phyloP scores from a whole-genome alignment of 2,329 filamentous ascomycete species.

The Trichoderma sp. region DNA sequence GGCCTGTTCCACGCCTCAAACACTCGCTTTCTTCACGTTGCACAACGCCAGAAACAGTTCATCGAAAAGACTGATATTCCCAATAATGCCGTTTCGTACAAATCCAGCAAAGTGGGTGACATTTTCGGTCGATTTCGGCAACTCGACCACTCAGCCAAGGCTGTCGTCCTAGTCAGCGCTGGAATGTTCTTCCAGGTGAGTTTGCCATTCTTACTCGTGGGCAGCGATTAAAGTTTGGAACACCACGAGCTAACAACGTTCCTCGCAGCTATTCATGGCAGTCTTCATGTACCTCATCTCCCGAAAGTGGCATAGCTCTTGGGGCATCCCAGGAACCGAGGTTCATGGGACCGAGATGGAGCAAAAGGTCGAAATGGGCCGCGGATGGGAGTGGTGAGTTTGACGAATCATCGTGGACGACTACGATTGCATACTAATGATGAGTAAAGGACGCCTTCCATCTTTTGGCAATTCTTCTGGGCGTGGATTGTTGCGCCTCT shows the following conservation, averaged over 20 bases:
- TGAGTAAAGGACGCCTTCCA: conserved; percentile 56
- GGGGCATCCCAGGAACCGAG: conserved; percentile 63
- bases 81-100: conserved; percentile 24
- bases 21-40: conserved; percentile 61
- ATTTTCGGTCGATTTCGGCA: conserved; percentile 39
- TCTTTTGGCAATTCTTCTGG: conserved; percentile 66
- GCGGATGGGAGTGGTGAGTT: conserved; percentile 66
- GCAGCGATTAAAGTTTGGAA: neutral
- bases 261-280: conserved; percentile 58
- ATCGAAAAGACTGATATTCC: conserved; percentile 18
- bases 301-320: conserved; percentile 63
- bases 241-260: conserved; percentile 14
- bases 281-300: conserved; percentile 64
- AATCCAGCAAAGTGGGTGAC: conserved; percentile 31
- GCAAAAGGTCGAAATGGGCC: conserved; percentile 47
- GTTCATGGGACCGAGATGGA: conserved; percentile 58
- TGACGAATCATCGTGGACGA: neutral
- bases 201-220: conserved; percentile 4
- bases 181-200: conserved; percentile 61
- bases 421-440: neutral
- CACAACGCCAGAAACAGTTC: conserved; percentile 52
- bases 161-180: conserved; percentile 54
- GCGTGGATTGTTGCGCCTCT: conserved; percentile 62
- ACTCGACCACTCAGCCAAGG: conserved; percentile 49
- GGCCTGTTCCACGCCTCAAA: conserved; percentile 68